phyloP scores from a whole-genome alignment of 2,329 filamentous ascomycete genomes.

The Cercospora brassicicola region DNA sequence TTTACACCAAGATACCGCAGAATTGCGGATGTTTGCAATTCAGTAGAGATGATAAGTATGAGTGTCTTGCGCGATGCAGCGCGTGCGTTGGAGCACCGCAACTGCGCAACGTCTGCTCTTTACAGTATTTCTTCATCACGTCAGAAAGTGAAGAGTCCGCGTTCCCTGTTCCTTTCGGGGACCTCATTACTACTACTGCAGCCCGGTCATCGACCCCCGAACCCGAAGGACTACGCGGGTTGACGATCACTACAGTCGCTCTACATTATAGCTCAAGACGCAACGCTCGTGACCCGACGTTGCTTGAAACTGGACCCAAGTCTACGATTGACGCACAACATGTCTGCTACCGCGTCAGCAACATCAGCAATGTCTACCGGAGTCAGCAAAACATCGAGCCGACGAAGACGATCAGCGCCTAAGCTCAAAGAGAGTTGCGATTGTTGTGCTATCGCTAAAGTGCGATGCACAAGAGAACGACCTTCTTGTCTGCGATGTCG shows the following conservation, averaged over 20 bases:
- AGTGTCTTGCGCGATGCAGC: not conserved
- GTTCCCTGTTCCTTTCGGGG: not conserved
- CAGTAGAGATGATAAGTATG: not conserved
- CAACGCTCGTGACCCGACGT: not conserved
- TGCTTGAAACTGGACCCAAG: not conserved
- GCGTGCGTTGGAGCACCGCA: not conserved
- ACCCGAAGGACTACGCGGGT: not conserved
- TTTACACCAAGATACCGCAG: not conserved
- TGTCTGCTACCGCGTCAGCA: not conserved
- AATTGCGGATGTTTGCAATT: not conserved
- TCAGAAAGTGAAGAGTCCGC: not conserved
- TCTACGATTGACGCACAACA: not conserved
- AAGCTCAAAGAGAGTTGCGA: slow-evolving; percentile 29
- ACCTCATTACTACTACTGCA: slow-evolving; percentile 3
- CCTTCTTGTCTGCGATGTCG: slow-evolving; percentile 28
- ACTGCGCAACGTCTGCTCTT: not conserved
- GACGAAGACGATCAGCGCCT: slow-evolving; percentile 9
- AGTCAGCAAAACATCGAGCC: slow-evolving; percentile 4
- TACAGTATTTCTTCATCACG: not conserved
- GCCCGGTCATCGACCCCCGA: not conserved
- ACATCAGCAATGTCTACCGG: not conserved
- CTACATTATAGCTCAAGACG: not conserved
- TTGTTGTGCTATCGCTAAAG: slow-evolving; percentile 26
- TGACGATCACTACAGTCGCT: not conserved
- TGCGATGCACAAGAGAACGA: slow-evolving; percentile 27